Evolutionary conservation across 2,329 filamentous ascomycete genomes (phyloP).

Genomic region (Macrophomina pseudophaseolina): DNA sequence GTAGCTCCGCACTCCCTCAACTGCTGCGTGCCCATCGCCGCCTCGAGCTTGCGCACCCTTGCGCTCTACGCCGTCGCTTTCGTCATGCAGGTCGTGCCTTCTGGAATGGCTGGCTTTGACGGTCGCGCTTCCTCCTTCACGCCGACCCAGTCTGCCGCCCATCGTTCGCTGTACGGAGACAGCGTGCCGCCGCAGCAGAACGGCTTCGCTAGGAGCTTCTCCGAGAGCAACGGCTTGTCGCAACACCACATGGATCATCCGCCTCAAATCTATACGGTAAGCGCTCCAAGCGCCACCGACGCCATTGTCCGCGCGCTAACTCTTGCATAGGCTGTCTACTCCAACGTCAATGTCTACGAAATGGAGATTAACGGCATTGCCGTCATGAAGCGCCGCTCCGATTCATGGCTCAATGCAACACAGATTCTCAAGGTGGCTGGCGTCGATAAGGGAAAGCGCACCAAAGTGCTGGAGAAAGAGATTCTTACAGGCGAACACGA

Average conservation of each 20-base stretch:
- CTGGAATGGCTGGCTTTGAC: constrained; percentile 27
- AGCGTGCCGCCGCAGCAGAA: constrained; percentile 41
- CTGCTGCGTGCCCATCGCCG: constrained; percentile 33
- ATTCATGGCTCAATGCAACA: constrained; percentile 97
- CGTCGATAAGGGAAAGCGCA: constrained; percentile 96
- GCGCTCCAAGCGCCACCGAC: constrained; percentile 28
- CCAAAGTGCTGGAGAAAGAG: constrained; percentile 97
- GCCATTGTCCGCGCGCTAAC: not conserved
- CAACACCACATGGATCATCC: constrained; percentile 45
- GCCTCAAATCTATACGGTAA: constrained; percentile 58
- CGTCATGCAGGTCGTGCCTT: constrained; percentile 27
- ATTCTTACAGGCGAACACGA: constrained; percentile 96
- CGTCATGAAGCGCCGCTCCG: constrained; percentile 92
- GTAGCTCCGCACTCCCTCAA: constrained; percentile 38
- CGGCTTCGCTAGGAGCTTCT: constrained; percentile 45
- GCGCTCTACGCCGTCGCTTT: constrained; percentile 7
- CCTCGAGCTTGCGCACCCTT: constrained; percentile 1
- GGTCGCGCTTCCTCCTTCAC: constrained; percentile 28
- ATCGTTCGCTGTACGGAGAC: constrained; percentile 41
- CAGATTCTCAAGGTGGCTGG: constrained; percentile 98
- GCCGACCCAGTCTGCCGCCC: constrained; percentile 35
- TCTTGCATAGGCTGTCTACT: constrained; percentile 77
- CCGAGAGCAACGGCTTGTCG: constrained; percentile 42
- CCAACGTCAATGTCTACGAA: constrained; percentile 94
- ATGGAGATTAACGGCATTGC: constrained; percentile 95